These are phyloP conservation scores for Phytophthora uliginosa DNA, from an alignment of 352 stramenopile species.

Conservation along the genomic window DNA sequence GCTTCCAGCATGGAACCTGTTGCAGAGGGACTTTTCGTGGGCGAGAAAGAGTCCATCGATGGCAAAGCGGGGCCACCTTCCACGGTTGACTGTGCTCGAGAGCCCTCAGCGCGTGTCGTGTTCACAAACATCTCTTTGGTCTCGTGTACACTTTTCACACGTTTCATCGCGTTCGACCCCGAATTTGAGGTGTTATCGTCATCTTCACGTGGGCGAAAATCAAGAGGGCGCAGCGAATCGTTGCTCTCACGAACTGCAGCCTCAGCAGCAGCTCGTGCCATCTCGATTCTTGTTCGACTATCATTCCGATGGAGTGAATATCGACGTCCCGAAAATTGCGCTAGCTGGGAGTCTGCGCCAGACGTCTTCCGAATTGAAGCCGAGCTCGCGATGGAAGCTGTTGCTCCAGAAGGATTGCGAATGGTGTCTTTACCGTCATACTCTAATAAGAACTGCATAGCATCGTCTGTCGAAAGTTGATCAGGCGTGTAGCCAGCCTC, in stretches of 20 bases:
- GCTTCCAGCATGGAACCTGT: slow-evolving; percentile 13
- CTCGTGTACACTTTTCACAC: slow-evolving; percentile 61
- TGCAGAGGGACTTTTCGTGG: slow-evolving; percentile 1
- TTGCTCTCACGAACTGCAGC: slow-evolving; percentile 14
- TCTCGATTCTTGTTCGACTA: slow-evolving; percentile 11
- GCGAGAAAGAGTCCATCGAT: slow-evolving; percentile 17
- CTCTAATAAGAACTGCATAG: slow-evolving; percentile 74
- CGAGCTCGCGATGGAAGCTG: slow-evolving; percentile 15
- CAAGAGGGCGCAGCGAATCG: slow-evolving; percentile 8
- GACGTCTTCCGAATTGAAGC: slow-evolving; percentile 17
- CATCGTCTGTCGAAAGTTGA: slow-evolving; percentile 52
- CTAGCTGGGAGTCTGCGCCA: neutral
- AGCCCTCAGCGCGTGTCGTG: slow-evolving; percentile 25
- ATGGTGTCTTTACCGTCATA: slow-evolving; percentile 25
- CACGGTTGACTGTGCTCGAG: slow-evolving; percentile 7
- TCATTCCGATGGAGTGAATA: slow-evolving; percentile 11
- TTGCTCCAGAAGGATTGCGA: neutral
- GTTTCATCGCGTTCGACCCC: slow-evolving; percentile 28
- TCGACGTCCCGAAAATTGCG: slow-evolving; percentile 19
- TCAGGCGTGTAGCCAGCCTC: slow-evolving; percentile 68
- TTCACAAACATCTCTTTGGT: slow-evolving; percentile 66
- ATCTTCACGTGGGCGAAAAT: slow-evolving; percentile 20
- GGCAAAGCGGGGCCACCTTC: neutral
- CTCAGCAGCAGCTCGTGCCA: slow-evolving; percentile 22
- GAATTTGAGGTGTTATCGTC: neutral